phyloP scores from a whole-genome alignment of 495 filamentous ascomycete genomes.

The Clohesyomyces aquaticus region DNA sequence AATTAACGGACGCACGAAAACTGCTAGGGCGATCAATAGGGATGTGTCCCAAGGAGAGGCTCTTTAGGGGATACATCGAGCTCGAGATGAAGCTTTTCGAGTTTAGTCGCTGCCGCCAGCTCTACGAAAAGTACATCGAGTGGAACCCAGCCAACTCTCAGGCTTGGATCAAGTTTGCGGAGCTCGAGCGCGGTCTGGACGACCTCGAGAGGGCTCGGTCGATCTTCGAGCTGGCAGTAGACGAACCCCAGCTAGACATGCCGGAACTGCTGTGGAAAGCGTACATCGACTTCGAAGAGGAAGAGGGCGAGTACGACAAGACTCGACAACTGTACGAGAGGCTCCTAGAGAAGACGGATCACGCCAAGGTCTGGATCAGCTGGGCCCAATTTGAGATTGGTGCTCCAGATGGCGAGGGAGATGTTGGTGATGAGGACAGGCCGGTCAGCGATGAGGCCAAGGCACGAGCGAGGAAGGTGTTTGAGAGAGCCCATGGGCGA shows the following conservation, averaged over 20 bases:
- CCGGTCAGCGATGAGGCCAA: constrained; percentile 84
- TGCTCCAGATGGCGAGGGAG: constrained; percentile 67
- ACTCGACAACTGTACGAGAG: constrained; percentile 87
- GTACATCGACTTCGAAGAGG: constrained; percentile 98
- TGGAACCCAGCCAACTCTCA: constrained; percentile 87
- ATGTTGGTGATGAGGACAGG: constrained; percentile 61
- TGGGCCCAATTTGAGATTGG: constrained; percentile 98
- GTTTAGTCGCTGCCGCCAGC: constrained; percentile 82
- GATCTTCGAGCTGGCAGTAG: constrained; percentile 89
- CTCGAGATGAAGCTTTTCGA: constrained; percentile 91
- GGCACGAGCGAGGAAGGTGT: constrained; percentile 76
- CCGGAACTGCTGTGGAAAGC: constrained; percentile 95
- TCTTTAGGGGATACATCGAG: constrained; percentile 92
- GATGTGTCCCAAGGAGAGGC: constrained; percentile 91
- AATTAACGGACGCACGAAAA: constrained; percentile 79
- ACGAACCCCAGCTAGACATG: constrained; percentile 89
- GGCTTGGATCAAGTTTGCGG: constrained; percentile 94
- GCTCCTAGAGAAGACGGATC: constrained; percentile 87
- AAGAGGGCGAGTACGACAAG: constrained; percentile 83
- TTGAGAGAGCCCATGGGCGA: constrained; percentile 81
- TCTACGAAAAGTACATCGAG: constrained; percentile 91
- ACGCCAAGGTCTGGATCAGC: constrained; percentile 98
- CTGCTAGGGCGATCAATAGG: constrained; percentile 87
- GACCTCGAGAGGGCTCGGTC: constrained; percentile 85
- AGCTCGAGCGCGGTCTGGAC: constrained; percentile 86